Evolutionary conservation across 2,329 filamentous ascomycete genomes (phyloP).

Genomic region (Thermomyces lanuginosus): DNA sequence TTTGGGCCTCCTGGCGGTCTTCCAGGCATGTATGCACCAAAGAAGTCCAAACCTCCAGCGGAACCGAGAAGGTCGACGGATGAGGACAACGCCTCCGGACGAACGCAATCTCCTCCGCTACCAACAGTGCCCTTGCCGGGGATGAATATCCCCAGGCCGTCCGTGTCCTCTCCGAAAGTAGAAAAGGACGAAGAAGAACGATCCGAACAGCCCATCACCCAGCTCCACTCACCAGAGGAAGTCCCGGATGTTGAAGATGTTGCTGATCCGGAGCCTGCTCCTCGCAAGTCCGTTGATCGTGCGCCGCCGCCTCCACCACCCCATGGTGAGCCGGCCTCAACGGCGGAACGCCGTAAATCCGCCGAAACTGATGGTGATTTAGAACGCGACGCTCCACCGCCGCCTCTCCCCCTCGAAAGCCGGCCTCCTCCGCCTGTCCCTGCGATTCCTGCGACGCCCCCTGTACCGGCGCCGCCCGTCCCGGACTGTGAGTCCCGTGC

Average conservation of each 20-base stretch:
- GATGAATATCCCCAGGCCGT: constrained; percentile 40
- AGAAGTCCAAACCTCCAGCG: constrained; percentile 34
- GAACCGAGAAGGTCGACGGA: constrained; percentile 16
- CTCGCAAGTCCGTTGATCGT: constrained; percentile 25
- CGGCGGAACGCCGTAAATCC: too few species aligned
- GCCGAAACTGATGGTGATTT: constrained; percentile 4
- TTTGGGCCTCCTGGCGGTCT: constrained; percentile 59
- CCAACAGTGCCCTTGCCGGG: constrained; percentile 53
- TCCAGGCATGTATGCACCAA: constrained; percentile 36
- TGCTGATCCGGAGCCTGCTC: constrained; percentile 16
- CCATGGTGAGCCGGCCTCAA: constrained; percentile 41
- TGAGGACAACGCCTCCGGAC: constrained; percentile 17
- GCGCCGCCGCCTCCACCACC: constrained; percentile 30
- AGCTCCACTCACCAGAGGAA: constrained; percentile 29
- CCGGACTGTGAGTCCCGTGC: constrained; percentile 43
- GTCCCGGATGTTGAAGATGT: constrained; percentile 41
- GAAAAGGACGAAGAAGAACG: constrained; percentile 37
- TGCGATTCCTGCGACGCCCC: constrained; percentile 19
- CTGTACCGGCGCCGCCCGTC: constrained; percentile 19
- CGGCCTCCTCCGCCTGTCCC: constrained; percentile 24
- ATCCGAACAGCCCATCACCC: constrained; percentile 25
- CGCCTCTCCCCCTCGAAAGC: constrained; percentile 26
- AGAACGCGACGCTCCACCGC: constrained; percentile 32
- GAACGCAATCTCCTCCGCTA: constrained; percentile 26
- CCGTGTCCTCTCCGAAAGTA: constrained; percentile 28